Conservation (phyloP, 495 filamentous ascomycete species). For the Podospora anserina region DNA sequence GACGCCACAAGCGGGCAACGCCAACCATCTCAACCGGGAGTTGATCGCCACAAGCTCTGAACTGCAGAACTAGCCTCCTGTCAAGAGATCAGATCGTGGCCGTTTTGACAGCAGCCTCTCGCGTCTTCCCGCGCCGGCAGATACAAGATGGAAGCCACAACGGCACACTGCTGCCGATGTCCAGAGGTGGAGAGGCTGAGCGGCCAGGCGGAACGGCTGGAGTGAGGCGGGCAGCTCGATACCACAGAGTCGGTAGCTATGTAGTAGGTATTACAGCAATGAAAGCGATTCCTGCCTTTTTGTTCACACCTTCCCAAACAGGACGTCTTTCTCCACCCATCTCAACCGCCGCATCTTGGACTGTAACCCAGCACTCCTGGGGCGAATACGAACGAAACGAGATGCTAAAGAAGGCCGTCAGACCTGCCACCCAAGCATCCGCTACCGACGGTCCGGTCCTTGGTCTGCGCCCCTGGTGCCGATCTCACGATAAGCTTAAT, state of each 20-base stretch:
- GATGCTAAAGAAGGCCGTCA: not conserved
- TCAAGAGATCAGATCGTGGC: conserved; percentile 7
- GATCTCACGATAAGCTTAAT: conserved; percentile 4
- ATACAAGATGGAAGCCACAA: not conserved
- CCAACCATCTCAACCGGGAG: not conserved
- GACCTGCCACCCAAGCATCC: not conserved
- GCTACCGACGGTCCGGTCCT: not conserved
- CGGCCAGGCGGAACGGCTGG: conserved; percentile 4
- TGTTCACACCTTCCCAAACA: conserved; percentile 22
- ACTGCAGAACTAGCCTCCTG: not conserved
- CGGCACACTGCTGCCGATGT: not conserved
- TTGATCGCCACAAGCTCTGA: not conserved
- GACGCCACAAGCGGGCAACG: not conserved
- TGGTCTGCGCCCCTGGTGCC: not conserved
- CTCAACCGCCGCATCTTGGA: not conserved
- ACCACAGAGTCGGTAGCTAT: not conserved
- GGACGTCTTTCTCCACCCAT: conserved; percentile 21
- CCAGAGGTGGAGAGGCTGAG: not conserved
- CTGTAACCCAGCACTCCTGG: not conserved
- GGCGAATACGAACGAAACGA: not conserved
- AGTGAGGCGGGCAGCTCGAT: conserved; percentile 1
- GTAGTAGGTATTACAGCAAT: conserved; percentile 1
- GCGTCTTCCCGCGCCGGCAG: not conserved
- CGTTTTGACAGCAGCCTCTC: conserved; percentile 11
- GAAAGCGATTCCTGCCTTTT: conserved; percentile 15